These are phyloP conservation scores for Solanum appendiculatum DNA, from an alignment of 257 asterid genomes.

Conservation along the genomic window DNA sequence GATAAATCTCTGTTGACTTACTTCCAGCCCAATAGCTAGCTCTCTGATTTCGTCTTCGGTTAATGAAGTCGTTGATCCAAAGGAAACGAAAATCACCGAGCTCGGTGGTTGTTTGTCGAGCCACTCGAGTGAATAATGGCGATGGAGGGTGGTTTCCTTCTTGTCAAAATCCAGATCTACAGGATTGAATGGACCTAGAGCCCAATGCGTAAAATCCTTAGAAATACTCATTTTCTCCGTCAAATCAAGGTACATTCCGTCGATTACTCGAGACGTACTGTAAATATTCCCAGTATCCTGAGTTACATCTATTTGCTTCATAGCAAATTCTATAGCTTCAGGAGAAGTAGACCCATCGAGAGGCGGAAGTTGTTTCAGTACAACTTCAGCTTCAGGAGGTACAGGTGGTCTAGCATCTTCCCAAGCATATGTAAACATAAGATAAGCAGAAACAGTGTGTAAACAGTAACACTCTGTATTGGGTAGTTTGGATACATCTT, in stretches of 20 bases:
- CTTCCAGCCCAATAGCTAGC: conserved; percentile 45
- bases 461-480: conserved; percentile 40
- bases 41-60: conserved; percentile 36
- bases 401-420: conserved; percentile 6
- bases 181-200: conserved; percentile 23
- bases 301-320: not conserved
- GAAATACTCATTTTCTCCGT: not conserved
- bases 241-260: not conserved
- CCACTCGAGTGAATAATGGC: conserved; percentile 31
- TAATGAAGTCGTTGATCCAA: conserved; percentile 47
- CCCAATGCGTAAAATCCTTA: conserved; percentile 3
- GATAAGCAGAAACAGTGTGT: conserved; percentile 28
- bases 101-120: conserved; percentile 25
- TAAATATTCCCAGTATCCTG: conserved; percentile 3
- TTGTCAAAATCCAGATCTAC: not conserved
- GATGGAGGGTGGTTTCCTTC: not conserved
- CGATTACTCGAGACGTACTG: not conserved
- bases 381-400: not conserved
- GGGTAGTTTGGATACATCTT: conserved; percentile 20
- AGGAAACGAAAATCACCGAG: conserved; percentile 45
- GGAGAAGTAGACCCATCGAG: not conserved
- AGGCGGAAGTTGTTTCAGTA: not conserved
- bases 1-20: conserved; percentile 34
- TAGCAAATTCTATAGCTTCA: not conserved
- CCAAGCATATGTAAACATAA: not conserved